phyloP scores from a whole-genome alignment of 805 yeast species.

The Jamesozyma jinghongensis region DNA sequence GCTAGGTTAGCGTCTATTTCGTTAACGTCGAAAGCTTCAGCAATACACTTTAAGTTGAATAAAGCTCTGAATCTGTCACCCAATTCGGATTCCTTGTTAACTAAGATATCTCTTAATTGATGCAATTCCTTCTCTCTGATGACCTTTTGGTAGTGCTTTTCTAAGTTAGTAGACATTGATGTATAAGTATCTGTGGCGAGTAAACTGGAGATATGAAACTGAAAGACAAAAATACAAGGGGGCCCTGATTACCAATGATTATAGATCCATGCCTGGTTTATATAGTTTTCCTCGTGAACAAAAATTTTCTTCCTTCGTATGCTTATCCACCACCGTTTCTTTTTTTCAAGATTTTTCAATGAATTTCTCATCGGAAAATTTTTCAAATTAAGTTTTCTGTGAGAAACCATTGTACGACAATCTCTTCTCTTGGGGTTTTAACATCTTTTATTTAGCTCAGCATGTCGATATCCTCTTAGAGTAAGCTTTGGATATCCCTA shows the following conservation, averaged over 20 bases:
- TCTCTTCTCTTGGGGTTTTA: too few relatives aligned
- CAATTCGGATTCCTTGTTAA: constrained; percentile 56
- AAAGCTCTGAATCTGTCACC: constrained; percentile 91
- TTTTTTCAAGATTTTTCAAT: too few relatives aligned
- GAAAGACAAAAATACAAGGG: background rate
- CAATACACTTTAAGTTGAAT: constrained; percentile 80
- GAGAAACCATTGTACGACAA: too few relatives aligned
- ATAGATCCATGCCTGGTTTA: too few relatives aligned
- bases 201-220: background rate
- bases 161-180: constrained; percentile 31
- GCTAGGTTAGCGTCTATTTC: constrained; percentile 53
- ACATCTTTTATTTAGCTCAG: background rate
- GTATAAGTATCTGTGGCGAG: background rate
- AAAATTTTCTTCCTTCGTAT: too few relatives aligned
- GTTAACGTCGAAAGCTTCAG: constrained; percentile 54
- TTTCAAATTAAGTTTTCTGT: too few relatives aligned
- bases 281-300: too few relatives aligned
- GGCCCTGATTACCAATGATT: too few relatives aligned
- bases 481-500: background rate
- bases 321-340: too few relatives aligned
- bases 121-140: constrained; percentile 42
- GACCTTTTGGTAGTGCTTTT: constrained; percentile 30
- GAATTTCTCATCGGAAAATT: too few relatives aligned
- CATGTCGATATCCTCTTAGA: background rate
- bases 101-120: constrained; percentile 60